Evolutionary conservation across 2,329 filamentous ascomycete species (phyloP).

Genomic region (Onygenales sp.): DNA sequence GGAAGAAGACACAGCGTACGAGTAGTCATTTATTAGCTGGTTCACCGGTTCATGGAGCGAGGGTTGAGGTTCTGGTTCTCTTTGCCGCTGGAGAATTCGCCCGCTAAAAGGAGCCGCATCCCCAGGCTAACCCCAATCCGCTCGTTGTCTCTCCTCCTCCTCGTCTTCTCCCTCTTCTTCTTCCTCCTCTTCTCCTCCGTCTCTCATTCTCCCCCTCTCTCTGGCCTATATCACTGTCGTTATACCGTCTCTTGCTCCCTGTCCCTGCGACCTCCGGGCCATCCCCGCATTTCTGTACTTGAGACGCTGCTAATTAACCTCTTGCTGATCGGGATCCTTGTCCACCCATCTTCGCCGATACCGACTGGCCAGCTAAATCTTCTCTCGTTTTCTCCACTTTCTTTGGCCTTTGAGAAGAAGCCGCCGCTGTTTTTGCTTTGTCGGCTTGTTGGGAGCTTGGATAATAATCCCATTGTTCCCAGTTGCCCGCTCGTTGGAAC

Average conservation of each 20-base stretch:
- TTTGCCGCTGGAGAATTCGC: not conserved
- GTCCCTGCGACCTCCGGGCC: not conserved
- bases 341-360: not conserved
- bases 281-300: not conserved
- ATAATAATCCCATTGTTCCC: not conserved
- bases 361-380: not conserved
- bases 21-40: no score
- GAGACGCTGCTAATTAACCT: not conserved
- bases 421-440: not conserved
- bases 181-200: constrained; percentile 1
- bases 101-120: not conserved
- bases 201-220: constrained; percentile 3
- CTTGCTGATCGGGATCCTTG: not conserved
- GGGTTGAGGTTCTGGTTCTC: no score
- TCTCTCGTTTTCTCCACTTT: constrained; percentile 1
- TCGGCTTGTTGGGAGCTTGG: not conserved
- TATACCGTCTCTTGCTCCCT: not conserved
- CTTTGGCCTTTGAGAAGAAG: not conserved
- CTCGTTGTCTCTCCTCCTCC: not conserved
- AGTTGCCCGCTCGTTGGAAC: not conserved
- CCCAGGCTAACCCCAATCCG: not conserved
- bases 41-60: not conserved
- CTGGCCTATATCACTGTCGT: not conserved
- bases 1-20: not conserved
- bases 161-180: not conserved